A percentile compares a stretch with the other conserved stretches of the same genome.
Evolutionary conservation across 2,329 filamentous ascomycete species (phyloP).

Genomic region (Sarocladiaceae sp.): DNA sequence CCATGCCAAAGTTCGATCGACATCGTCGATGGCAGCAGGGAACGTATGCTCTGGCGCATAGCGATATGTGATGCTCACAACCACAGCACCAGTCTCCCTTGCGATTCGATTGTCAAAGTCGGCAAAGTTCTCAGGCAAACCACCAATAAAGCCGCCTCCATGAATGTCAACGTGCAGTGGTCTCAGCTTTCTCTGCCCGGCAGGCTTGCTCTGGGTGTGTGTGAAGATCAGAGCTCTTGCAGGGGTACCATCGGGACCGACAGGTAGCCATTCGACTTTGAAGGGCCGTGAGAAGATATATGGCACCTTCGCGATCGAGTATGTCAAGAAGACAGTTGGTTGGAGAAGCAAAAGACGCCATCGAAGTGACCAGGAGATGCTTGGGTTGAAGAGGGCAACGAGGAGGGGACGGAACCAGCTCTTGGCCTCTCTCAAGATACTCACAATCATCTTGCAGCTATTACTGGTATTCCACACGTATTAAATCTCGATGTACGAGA

Average conservation of each 20-base stretch:
- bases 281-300: constrained; percentile 31
- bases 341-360: constrained; percentile 38
- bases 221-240: constrained; percentile 29
- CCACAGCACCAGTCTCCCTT: constrained; percentile 33
- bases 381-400: constrained; percentile 28
- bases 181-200: constrained; percentile 17
- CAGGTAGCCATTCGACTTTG: constrained; percentile 25
- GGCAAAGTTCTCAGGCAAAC: constrained; percentile 31
- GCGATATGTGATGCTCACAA: constrained; percentile 44
- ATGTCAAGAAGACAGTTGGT: constrained; percentile 30
- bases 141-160: constrained; percentile 36
- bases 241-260: constrained; percentile 12
- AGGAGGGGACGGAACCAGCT: constrained; percentile 18
- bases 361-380: constrained; percentile 31
- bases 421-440: background rate
- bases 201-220: constrained; percentile 4
- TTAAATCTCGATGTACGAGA: no score
- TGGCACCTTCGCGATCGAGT: constrained; percentile 27
- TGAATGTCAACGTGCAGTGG: constrained; percentile 40
- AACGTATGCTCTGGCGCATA: constrained; percentile 45
- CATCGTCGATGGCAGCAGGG: constrained; percentile 40
- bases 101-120: constrained; percentile 27
- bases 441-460: background rate
- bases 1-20: constrained; percentile 35
- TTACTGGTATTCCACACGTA: background rate